Evolutionary conservation across 306 rosid genomes (phyloP).

Genomic region (Fagus sylvatica): DNA sequence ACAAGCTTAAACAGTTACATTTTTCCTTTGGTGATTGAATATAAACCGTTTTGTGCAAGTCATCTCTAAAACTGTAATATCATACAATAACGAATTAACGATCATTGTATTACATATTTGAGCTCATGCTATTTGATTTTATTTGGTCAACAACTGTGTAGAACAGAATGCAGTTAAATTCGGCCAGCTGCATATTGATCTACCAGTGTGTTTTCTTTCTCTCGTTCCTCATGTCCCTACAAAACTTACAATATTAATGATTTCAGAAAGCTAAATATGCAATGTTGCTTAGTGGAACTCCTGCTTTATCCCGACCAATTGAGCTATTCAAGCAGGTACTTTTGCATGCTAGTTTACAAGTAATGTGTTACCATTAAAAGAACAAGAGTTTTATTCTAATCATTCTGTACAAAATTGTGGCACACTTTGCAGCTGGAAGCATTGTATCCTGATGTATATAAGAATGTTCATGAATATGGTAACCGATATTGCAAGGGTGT

Average conservation of each 20-base stretch:
- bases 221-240: constrained; percentile 16
- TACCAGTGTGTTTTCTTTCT: constrained; percentile 15
- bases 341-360: constrained; percentile 9
- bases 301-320: constrained; percentile 94
- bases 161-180: neutral
- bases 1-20: neutral
- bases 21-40: neutral
- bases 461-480: constrained; percentile 88
- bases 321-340: constrained; percentile 89
- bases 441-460: constrained; percentile 85
- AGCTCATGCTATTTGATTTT: neutral
- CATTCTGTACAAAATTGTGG: constrained; percentile 33
- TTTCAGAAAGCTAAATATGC: constrained; percentile 88
- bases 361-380: constrained; percentile 8
- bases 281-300: constrained; percentile 94
- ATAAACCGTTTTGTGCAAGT: no score
- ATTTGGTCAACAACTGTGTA: neutral
- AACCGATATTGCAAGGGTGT: constrained; percentile 96
- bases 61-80: no score
- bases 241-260: constrained; percentile 15
- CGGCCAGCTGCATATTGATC: constrained; percentile 3
- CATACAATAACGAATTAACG: no score
- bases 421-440: constrained; percentile 75
- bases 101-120: neutral
- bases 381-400: constrained; percentile 20